Conservation (phyloP, 306 rosid genomes). For the Castanopsis chinensis region DNA sequence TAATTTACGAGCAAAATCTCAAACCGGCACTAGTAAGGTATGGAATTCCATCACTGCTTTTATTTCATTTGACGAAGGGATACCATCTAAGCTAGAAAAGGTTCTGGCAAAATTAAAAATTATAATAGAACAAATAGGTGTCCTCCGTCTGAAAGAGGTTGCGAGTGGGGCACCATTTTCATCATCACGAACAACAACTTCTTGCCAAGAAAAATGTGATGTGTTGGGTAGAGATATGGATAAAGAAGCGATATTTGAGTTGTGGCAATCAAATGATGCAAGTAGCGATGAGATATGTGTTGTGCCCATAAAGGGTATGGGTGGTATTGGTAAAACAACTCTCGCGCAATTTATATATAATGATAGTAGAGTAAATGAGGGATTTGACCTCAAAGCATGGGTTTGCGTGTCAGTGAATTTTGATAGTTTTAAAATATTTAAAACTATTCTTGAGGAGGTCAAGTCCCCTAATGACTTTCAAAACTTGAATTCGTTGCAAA, state of each 20-base stretch:
- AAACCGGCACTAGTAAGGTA: too few species aligned
- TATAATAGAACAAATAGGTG: too few species aligned
- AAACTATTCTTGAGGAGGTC: conserved; percentile 10
- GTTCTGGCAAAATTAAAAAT: too few species aligned
- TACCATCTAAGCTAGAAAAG: too few species aligned
- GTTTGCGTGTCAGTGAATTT: conserved; percentile 17
- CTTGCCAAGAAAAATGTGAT: background rate
- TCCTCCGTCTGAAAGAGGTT: background rate
- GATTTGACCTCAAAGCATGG: conserved; percentile 10
- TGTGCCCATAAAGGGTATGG: conserved; percentile 13
- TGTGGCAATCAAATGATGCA: background rate
- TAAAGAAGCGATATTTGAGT: background rate
- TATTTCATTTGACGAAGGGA: too few species aligned
- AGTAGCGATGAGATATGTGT: background rate
- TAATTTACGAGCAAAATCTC: too few species aligned
- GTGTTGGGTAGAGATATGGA: conserved; percentile 20
- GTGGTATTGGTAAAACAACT: conserved; percentile 18
- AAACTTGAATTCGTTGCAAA: background rate
- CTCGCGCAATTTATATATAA: conserved; percentile 12
- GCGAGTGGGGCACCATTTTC: too few species aligned
- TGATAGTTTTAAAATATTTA: background rate
- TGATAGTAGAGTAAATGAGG: background rate
- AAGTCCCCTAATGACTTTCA: background rate
- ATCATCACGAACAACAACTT: background rate
- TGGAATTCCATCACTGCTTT: too few species aligned